A percentile compares a stretch with the other conserved stretches of the same genome.
Conservation (phyloP, 2,329 filamentous ascomycete species). For the Aschersonia sp. region DNA sequence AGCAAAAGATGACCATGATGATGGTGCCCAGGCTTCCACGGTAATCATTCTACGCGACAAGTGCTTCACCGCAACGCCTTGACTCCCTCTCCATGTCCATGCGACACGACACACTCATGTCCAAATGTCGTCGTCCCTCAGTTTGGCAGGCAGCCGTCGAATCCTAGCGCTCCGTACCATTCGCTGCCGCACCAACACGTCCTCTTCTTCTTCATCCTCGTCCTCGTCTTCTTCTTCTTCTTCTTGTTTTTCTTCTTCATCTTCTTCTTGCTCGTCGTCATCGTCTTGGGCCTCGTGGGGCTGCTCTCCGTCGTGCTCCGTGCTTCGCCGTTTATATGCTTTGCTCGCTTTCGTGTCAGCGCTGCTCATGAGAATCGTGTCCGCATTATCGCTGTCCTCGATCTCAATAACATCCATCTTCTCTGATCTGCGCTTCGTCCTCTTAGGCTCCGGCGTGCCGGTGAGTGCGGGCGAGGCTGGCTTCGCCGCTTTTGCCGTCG, state of each 20-base stretch:
- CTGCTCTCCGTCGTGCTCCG: too few relatives aligned
- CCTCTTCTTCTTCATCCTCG: constrained; percentile 13
- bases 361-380: neutral
- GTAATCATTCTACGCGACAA: too few relatives aligned
- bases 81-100: too few relatives aligned
- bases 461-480: neutral
- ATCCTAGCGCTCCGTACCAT: constrained; percentile 14
- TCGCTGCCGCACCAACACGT: constrained; percentile 14
- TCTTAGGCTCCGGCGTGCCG: constrained; percentile 1
- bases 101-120: neutral
- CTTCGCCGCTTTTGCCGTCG: neutral
- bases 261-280: neutral
- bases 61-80: too few relatives aligned
- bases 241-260: too few relatives aligned
- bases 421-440: neutral
- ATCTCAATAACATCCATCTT: constrained; percentile 10
- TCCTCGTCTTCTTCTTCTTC: too few relatives aligned
- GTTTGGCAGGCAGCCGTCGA: constrained; percentile 20
- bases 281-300: constrained; percentile 2
- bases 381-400: constrained; percentile 14
- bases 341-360: neutral
- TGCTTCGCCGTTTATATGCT: neutral
- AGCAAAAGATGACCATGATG: too few relatives aligned
- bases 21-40: too few relatives aligned
- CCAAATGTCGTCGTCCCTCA: constrained; percentile 18